Percentiles rank a stretch among this genome's conserved stretches.
These are phyloP conservation scores for Penicillium turbatum DNA, from an alignment of 495 filamentous ascomycete genomes.

Conservation along the genomic window DNA sequence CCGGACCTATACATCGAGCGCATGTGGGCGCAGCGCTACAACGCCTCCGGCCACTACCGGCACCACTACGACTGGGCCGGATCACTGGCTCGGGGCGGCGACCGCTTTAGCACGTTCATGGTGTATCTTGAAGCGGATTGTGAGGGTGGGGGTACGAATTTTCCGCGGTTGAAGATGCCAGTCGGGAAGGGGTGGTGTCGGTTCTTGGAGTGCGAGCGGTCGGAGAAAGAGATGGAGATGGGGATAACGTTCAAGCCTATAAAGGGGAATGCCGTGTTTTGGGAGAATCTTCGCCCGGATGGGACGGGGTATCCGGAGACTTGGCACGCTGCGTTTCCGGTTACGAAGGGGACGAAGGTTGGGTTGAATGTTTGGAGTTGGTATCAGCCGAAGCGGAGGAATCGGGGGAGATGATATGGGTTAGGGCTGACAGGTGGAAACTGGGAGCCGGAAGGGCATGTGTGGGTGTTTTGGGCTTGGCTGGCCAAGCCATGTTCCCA, in stretches of 20 bases:
- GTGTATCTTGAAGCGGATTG: slow-evolving; percentile 58
- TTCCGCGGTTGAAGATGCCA: slow-evolving; percentile 47
- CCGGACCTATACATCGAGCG: slow-evolving; percentile 56
- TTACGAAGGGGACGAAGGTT: slow-evolving; percentile 63
- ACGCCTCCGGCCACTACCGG: slow-evolving; percentile 51
- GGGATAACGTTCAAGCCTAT: slow-evolving; percentile 65
- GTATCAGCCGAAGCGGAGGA: slow-evolving; percentile 38
- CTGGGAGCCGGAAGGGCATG: too few species aligned
- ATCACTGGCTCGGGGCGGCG: slow-evolving; percentile 36
- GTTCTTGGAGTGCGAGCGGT: slow-evolving; percentile 55
- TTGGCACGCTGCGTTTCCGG: slow-evolving; percentile 67
- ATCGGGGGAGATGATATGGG: background rate
- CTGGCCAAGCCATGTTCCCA: background rate
- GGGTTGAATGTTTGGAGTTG: slow-evolving; percentile 78
- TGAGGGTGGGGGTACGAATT: slow-evolving; percentile 59
- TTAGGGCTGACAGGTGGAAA: background rate
- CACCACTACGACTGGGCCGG: slow-evolving; percentile 59
- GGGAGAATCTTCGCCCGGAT: slow-evolving; percentile 64
- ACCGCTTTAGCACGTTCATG: slow-evolving; percentile 56
- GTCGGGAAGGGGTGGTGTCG: slow-evolving; percentile 49
- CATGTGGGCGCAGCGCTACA: slow-evolving; percentile 59
- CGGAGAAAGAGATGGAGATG: background rate
- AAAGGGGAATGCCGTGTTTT: slow-evolving; percentile 69
- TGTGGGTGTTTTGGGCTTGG: background rate
- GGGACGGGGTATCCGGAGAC: slow-evolving; percentile 61